A percentile compares a stretch with the other conserved stretches of the same genome.
Evolutionary conservation across 2,329 filamentous ascomycete genomes (phyloP).

Genomic region (Epichloe sylvatica): DNA sequence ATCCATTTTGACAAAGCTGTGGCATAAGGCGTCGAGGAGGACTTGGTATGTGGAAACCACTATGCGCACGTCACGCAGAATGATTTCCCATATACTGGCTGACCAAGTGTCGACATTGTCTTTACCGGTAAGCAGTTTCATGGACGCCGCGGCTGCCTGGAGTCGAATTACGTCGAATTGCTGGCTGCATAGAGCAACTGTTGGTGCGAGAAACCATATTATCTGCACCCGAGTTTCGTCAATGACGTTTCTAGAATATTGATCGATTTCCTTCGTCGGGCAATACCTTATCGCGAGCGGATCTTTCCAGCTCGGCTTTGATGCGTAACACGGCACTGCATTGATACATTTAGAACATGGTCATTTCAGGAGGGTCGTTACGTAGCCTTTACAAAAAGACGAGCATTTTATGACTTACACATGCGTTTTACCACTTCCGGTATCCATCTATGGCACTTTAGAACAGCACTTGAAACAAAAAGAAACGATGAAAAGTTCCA

Average conservation of each 20-base stretch:
- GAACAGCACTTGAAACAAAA: neutral
- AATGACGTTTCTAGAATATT: neutral
- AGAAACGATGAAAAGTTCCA: neutral
- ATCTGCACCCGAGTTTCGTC: slow-evolving; percentile 19
- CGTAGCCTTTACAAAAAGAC: neutral
- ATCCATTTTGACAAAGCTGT: slow-evolving; percentile 56
- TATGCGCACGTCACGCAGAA: slow-evolving; percentile 51
- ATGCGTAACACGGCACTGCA: slow-evolving; percentile 54
- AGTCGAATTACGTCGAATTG: slow-evolving; percentile 46
- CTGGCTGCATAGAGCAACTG: slow-evolving; percentile 51
- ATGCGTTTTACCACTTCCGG: slow-evolving; percentile 65
- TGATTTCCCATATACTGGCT: slow-evolving; percentile 49
- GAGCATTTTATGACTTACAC: slow-evolving; percentile 38
- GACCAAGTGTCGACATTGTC: slow-evolving; percentile 65
- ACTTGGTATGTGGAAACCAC: slow-evolving; percentile 68
- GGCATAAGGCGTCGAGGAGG: slow-evolving; percentile 56
- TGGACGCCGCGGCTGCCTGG: slow-evolving; percentile 45
- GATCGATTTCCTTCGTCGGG: neutral
- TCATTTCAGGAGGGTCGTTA: neutral
- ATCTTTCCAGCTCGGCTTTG: slow-evolving; percentile 44
- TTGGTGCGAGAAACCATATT: slow-evolving; percentile 64
- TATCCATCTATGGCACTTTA: slow-evolving; percentile 53
- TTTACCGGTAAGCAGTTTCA: slow-evolving; percentile 50
- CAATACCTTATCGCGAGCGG: slow-evolving; percentile 37
- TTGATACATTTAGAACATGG: neutral